Conservation (phyloP, 345 rosid genomes). For the Eucalyptus fibrosa region DNA sequence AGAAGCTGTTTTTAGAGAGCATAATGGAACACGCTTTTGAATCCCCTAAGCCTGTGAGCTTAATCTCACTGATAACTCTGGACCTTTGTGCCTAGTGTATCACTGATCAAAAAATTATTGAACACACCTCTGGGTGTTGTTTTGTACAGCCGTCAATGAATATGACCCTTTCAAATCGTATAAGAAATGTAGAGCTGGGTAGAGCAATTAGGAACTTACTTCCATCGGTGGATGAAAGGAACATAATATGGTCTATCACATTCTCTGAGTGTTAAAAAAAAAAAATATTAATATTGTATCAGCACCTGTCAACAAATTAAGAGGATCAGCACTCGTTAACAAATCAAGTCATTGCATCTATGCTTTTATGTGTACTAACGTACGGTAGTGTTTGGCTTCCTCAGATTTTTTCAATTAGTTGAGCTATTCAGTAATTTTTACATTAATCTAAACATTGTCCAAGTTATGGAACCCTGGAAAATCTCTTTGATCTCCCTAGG, state of each 20-base stretch:
- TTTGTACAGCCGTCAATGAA: background rate
- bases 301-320: background rate
- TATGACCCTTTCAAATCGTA: background rate
- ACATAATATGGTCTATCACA: background rate
- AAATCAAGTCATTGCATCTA: background rate
- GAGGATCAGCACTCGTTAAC: background rate
- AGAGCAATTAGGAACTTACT: background rate
- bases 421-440: background rate
- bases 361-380: background rate
- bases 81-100: background rate
- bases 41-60: background rate
- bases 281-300: background rate
- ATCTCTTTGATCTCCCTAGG: constrained; percentile 7
- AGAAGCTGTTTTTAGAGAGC: background rate
- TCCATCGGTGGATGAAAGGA: background rate
- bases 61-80: background rate
- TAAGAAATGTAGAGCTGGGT: background rate
- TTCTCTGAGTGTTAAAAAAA: background rate
- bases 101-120: background rate
- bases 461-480: background rate
- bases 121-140: background rate
- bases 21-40: background rate
- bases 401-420: background rate
- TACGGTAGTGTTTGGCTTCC: background rate
- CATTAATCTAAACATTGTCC: background rate